A percentile compares a stretch with the other conserved stretches of the same genome.
Conservation (phyloP, 129 eudicot genomes). For the Helianthus tuberosus region DNA sequence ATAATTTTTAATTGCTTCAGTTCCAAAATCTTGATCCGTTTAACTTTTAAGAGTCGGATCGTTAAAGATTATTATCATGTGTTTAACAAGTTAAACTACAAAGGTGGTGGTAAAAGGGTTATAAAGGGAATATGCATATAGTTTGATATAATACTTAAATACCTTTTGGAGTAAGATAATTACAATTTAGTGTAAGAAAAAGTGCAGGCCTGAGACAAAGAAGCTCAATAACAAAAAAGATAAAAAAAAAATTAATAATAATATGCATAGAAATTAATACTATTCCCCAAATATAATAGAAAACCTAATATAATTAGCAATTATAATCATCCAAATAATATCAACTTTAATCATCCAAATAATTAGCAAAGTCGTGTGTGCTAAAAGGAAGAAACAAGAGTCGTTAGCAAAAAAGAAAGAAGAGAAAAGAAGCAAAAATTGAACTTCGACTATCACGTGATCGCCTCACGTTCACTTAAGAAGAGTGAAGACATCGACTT, state of each 20-base stretch:
- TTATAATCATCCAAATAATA: not conserved
- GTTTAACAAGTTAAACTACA: not conserved
- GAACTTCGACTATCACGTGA: no score
- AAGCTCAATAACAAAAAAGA: not conserved
- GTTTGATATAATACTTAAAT: not conserved
- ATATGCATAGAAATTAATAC: not conserved
- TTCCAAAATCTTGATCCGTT: not conserved
- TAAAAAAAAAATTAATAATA: not conserved
- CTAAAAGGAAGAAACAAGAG: no score
- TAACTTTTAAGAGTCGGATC: conserved; percentile 1
- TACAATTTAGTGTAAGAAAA: not conserved
- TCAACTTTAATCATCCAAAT: not conserved
- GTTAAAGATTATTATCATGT: not conserved
- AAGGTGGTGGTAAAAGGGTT: not conserved
- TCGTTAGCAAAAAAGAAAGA: no score
- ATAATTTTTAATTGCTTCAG: not conserved
- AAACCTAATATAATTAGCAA: not conserved
- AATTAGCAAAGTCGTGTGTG: no score
- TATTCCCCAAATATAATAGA: not conserved
- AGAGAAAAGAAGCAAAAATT: no score
- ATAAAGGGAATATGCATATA: not conserved
- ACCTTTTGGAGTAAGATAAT: not conserved
- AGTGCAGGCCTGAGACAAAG: not conserved
- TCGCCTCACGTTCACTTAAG: no score
- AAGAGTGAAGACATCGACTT: no score